Conservation (phyloP, 257 asterid genomes). For the Leonotis leonurus region DNA sequence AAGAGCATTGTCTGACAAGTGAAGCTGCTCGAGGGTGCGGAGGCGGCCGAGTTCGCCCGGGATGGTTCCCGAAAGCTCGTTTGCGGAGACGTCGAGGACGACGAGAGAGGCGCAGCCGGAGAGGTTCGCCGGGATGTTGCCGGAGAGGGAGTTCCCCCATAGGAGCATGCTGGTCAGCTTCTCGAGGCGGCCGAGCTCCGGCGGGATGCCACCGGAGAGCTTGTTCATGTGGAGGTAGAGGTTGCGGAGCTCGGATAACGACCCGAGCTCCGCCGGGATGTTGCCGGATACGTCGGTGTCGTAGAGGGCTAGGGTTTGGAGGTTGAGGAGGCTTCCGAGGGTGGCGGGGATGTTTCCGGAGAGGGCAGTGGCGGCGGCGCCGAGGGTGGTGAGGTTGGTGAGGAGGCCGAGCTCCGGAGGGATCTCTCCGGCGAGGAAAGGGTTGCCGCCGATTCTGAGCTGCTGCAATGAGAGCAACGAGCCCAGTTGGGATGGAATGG, state of each 20-base stretch:
- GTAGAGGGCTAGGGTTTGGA: constrained; percentile 67
- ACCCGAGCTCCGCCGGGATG: constrained; percentile 74
- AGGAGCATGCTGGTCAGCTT: constrained; percentile 75
- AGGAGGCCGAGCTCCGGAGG: constrained; percentile 65
- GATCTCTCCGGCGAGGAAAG: constrained; percentile 58
- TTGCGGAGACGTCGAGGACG: constrained; percentile 73
- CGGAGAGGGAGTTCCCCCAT: constrained; percentile 80
- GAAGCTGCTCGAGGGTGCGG: constrained; percentile 64
- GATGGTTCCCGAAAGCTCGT: constrained; percentile 59
- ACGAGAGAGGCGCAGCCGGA: constrained; percentile 66
- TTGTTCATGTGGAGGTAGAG: constrained; percentile 78
- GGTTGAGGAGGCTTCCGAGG: constrained; percentile 60
- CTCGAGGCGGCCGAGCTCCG: constrained; percentile 54
- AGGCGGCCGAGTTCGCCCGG: constrained; percentile 62
- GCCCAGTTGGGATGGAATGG: constrained; percentile 65
- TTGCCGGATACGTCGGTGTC: constrained; percentile 73
- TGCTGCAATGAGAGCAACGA: constrained; percentile 61
- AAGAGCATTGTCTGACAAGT: constrained; percentile 66
- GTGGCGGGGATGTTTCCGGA: constrained; percentile 75
- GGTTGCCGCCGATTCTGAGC: constrained; percentile 83
- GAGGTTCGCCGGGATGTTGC: constrained; percentile 49
- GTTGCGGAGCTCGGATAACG: constrained; percentile 54
- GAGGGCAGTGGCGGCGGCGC: constrained; percentile 78
- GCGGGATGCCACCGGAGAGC: constrained; percentile 66
- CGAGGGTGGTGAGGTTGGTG: constrained; percentile 68